Evolutionary conservation across 176 grass and related monocot genomes (phyloP).

Genomic region (Eragrostis curvula): DNA sequence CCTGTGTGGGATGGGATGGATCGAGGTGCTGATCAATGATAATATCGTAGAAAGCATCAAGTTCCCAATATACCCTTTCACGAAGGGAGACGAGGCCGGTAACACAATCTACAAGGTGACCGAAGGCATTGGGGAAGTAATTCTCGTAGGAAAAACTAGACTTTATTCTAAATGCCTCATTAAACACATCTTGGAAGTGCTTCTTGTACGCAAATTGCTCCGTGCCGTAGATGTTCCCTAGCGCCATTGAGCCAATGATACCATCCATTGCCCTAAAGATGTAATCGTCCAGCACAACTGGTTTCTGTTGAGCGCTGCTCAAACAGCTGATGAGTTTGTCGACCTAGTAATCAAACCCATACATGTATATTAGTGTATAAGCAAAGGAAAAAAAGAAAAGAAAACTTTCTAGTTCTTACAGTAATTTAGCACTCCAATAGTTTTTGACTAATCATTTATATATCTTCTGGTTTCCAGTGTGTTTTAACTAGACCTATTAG

Average conservation of each 20-base stretch:
- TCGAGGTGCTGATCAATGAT: slow-evolving; percentile 38
- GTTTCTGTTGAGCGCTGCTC: rapidly evolving
- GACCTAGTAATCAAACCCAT: background rate
- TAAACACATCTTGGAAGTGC: slow-evolving; percentile 26
- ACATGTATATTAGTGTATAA: too few relatives aligned
- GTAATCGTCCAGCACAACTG: slow-evolving; percentile 9
- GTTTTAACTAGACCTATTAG: too few relatives aligned
- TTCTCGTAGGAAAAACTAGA: slow-evolving; percentile 39
- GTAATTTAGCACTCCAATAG: too few relatives aligned
- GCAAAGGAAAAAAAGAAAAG: too few relatives aligned
- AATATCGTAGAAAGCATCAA: slow-evolving; percentile 37
- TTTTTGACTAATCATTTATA: too few relatives aligned
- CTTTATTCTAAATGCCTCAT: slow-evolving; percentile 24
- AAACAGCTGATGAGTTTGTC: background rate
- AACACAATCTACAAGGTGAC: background rate
- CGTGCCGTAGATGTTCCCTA: slow-evolving; percentile 42
- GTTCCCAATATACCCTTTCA: slow-evolving; percentile 17
- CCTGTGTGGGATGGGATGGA: background rate
- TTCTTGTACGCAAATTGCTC: slow-evolving; percentile 22
- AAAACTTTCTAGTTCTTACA: too few relatives aligned
- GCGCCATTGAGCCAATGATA: slow-evolving; percentile 41
- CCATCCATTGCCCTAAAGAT: slow-evolving; percentile 34
- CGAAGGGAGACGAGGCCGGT: background rate
- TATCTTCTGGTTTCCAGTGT: too few relatives aligned
- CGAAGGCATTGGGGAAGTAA: slow-evolving; percentile 28